These are phyloP conservation scores for Pichia eremophila DNA, from an alignment of 805 yeast genomes.

Conservation along the genomic window DNA sequence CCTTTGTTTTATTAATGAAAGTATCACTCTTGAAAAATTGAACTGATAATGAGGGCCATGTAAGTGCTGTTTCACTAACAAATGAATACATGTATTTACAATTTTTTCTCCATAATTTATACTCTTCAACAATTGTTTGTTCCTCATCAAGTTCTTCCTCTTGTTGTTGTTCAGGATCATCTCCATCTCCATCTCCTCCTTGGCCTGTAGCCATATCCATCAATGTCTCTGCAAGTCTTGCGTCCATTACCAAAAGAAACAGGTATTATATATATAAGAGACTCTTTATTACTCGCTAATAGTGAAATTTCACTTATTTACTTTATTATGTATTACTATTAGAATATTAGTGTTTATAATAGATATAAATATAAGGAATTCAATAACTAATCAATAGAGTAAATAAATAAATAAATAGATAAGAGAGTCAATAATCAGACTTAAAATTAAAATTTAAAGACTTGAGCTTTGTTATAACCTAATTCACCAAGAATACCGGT, in stretches of 20 bases:
- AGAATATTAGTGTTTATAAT: no score
- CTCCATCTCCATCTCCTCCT: background rate
- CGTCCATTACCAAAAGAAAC: background rate
- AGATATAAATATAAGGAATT: no score
- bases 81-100: conserved; percentile 78
- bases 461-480: conserved; percentile 80
- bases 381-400: no score
- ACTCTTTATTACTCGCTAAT: no score
- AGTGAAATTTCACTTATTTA: no score
- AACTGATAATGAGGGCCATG: conserved; percentile 75
- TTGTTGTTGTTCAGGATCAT: no score
- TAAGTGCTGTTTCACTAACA: conserved; percentile 67
- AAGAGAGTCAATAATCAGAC: no score
- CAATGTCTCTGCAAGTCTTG: background rate
- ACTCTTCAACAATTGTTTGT: conserved; percentile 48
- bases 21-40: conserved; percentile 58
- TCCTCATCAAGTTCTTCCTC: conserved; percentile 8
- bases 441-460: conserved; percentile 72
- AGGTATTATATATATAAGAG: background rate
- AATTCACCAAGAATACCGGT: conserved; percentile 80
- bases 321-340: no score
- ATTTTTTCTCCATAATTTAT: conserved; percentile 71
- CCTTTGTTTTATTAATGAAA: conserved; percentile 18
- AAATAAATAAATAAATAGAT: no score
- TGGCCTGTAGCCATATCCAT: no score